A percentile compares a stretch with the other conserved stretches of the same genome.
These are phyloP conservation scores for Phialemonium atrogriseum DNA, from an alignment of 2,329 filamentous ascomycete species.

Conservation along the genomic window DNA sequence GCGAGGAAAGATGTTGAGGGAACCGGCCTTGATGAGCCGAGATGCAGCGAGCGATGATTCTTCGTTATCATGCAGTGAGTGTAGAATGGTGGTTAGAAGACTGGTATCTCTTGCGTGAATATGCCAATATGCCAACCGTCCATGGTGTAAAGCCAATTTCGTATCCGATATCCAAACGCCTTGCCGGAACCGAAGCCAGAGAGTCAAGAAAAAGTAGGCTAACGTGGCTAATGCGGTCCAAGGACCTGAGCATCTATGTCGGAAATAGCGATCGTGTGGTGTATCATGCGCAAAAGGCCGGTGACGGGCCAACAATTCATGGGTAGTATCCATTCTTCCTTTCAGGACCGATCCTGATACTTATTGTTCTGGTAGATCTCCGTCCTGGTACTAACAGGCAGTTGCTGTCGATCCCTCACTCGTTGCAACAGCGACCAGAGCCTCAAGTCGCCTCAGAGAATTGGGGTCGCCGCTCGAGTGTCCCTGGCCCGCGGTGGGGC, in stretches of 20 bases:
- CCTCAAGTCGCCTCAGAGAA: slow-evolving; percentile 49
- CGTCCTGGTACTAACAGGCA: slow-evolving; percentile 14
- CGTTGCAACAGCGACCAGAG: slow-evolving; percentile 57
- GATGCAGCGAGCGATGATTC: slow-evolving; percentile 8
- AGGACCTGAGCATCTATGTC: too few relatives aligned
- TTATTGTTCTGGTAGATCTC: not conserved
- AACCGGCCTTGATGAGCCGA: slow-evolving; percentile 9
- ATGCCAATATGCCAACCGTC: slow-evolving; percentile 11
- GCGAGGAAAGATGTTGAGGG: slow-evolving; percentile 5
- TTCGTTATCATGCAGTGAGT: slow-evolving; percentile 19
- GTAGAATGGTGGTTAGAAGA: slow-evolving; percentile 13
- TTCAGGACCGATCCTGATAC: not conserved
- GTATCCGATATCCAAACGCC: slow-evolving; percentile 4
- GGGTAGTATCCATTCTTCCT: too few relatives aligned
- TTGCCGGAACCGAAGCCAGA: not conserved
- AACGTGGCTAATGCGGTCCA: too few relatives aligned
- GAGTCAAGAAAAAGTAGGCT: slow-evolving; percentile 1
- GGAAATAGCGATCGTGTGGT: too few relatives aligned
- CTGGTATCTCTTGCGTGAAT: slow-evolving; percentile 12
- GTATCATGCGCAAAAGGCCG: too few relatives aligned
- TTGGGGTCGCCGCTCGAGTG: slow-evolving; percentile 23
- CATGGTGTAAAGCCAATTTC: slow-evolving; percentile 16
- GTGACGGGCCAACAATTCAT: too few relatives aligned
- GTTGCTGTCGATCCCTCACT: slow-evolving; percentile 34
- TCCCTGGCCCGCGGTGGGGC: not conserved